Percentiles rank a stretch among this genome's conserved stretches.
Evolutionary conservation across 768 basidiomycete species (phyloP).

Genomic region (Psilocybe cyanescens): DNA sequence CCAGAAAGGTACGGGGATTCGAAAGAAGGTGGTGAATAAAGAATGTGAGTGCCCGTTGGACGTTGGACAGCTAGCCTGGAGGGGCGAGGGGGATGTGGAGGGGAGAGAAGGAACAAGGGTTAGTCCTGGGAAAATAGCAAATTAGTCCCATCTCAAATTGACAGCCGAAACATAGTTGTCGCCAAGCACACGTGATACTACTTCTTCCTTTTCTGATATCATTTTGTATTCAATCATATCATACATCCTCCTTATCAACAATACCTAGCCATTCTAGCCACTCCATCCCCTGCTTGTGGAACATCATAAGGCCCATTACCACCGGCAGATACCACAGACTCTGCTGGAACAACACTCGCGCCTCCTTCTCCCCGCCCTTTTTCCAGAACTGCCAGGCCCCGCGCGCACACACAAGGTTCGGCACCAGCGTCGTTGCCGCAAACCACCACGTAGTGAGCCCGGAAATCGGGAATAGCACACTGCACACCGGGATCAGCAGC

Average conservation of each 20-base stretch:
- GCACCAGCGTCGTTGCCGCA: slow-evolving; percentile 72
- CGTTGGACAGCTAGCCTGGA: neutral
- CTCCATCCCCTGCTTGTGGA: slow-evolving; percentile 86
- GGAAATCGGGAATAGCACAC: slow-evolving; percentile 81
- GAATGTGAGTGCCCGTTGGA: slow-evolving; percentile 22
- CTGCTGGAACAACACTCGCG: slow-evolving; percentile 76
- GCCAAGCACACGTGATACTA: slow-evolving; percentile 20
- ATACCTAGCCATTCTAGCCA: slow-evolving; percentile 70
- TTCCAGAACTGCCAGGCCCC: slow-evolving; percentile 81
- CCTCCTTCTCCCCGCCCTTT: slow-evolving; percentile 73
- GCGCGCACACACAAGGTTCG: slow-evolving; percentile 71
- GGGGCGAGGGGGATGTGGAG: slow-evolving; percentile 11
- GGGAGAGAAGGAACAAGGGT: slow-evolving; percentile 15
- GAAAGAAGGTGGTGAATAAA: slow-evolving; percentile 27
- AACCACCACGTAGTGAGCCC: slow-evolving; percentile 95
- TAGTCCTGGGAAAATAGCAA: slow-evolving; percentile 17
- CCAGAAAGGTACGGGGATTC: neutral
- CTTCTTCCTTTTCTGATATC: slow-evolving; percentile 4
- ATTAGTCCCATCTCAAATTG: slow-evolving; percentile 1
- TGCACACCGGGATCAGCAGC: slow-evolving; percentile 77
- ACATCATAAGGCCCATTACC: slow-evolving; percentile 91
- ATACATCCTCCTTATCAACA: slow-evolving; percentile 22
- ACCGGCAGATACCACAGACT: slow-evolving; percentile 92
- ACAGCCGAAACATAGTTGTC: slow-evolving; percentile 14
- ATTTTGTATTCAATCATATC: slow-evolving; percentile 1